Base-by-base conservation (phyloP, 1,139 yeast species). In the Debaryomyces sp. region DNA sequence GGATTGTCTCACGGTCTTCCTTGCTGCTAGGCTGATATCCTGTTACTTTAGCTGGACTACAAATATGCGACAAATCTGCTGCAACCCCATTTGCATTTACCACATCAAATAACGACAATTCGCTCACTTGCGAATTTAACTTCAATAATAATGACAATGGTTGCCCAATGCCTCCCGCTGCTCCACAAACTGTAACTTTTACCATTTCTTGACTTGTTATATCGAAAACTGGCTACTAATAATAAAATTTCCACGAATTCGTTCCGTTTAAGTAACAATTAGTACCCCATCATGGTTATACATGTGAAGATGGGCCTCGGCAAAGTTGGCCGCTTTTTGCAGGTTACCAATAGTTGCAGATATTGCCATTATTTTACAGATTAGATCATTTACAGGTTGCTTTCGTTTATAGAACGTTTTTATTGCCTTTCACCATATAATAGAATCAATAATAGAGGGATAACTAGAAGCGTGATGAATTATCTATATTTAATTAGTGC, bases 121-220 rank as follows among this genome's bases (percentile, higher is more conserved):
- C 81, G 29, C 79, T 71, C 33, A 85, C 79, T 33, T 71, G 65
- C 8, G 81, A 77, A 58, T 82, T 81, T 48, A 84, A 69, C 62
- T 86, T 85, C 55, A 85, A 71, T 52, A 86, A 71, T 48, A 86
- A 70, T 2, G 91, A 85, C 43, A 86, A 73, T 35, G 91, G 90
- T 65, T 85, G 91, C 43, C 92, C 92, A 61, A 86, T 85, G 55
- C 92, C 92, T 54, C 92, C 91, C 44, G 90, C 87, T 42, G 91
- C 91, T 54, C 92, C 91, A 57, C 87, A 76, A 53, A 86, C 87
- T 48, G 90, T 80, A 51, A 84, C 90, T 72, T 85, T 85, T 48
- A 83, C 82, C 82, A 77, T 81, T n/a, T 34, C 43, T 54, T 41
- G 22, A 12, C 34, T 21, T 29, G 23, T 15, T 22, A 8, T 13